Evolutionary conservation across 208 protist genomes (phyloP).

Genomic region (Acanthamoeba polyphaga): DNA sequence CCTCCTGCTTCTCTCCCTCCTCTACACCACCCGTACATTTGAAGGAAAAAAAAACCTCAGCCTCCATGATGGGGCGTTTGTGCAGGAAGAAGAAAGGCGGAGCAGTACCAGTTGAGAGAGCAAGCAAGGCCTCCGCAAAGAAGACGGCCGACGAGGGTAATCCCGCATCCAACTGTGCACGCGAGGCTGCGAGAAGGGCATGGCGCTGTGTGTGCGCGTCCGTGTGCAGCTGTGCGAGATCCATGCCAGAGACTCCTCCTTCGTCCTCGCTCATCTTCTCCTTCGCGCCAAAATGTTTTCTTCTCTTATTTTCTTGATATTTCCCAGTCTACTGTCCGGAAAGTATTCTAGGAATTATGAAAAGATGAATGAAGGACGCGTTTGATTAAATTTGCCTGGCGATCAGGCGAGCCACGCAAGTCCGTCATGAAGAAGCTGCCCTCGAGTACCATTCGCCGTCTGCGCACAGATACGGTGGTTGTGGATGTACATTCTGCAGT

Average conservation of each 20-base stretch:
- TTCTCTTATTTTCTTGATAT: no score
- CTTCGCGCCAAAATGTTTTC: no score
- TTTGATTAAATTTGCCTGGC: no score
- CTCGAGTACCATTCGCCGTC: neutral
- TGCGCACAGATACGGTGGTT: slow-evolving; percentile 53
- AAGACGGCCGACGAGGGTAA: neutral
- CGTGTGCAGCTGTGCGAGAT: no score
- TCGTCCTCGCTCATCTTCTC: no score
- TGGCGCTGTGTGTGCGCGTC: neutral
- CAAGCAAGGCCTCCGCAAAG: neutral
- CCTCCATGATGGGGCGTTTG: no score
- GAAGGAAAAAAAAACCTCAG: no score
- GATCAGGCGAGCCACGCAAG: no score
- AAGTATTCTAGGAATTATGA: no score
- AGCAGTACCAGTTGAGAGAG: neutral
- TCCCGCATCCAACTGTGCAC: neutral
- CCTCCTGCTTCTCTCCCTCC: neutral
- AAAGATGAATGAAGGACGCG: no score
- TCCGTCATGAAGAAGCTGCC: slow-evolving; percentile 20
- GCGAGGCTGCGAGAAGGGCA: neutral
- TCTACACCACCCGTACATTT: neutral
- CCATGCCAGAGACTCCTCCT: no score
- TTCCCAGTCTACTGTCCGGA: no score
- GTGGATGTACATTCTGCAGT: slow-evolving; percentile 52
- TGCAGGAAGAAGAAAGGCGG: neutral